Evolutionary conservation across 116 monocot genomes (phyloP).

Genomic region (Posidonia oceanica): DNA sequence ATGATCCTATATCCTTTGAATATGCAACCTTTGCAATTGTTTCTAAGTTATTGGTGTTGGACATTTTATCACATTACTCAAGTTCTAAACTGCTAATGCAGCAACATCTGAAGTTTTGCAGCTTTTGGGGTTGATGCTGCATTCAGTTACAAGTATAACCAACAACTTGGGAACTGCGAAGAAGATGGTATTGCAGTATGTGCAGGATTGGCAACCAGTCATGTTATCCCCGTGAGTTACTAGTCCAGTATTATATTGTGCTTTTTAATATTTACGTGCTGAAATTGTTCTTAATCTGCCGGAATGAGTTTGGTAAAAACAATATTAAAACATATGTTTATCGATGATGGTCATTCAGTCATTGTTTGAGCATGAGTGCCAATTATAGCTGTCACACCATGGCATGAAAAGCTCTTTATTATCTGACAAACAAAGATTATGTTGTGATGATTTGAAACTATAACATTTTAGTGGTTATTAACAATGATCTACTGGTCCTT

Average conservation of each 20-base stretch:
- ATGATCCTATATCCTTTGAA: background rate
- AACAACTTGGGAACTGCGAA: constrained; percentile 63
- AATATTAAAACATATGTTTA: too few species aligned
- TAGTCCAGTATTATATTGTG: background rate
- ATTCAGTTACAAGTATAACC: constrained; percentile 92
- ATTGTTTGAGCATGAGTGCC: too few species aligned
- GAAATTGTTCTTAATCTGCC: background rate
- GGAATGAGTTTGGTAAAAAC: too few species aligned
- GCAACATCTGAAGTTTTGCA: constrained; percentile 15
- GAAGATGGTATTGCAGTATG: constrained; percentile 84
- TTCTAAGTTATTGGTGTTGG: background rate
- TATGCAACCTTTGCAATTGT: background rate
- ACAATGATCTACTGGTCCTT: too few species aligned
- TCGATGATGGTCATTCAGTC: too few species aligned
- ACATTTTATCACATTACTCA: too few species aligned
- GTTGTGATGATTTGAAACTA: too few species aligned
- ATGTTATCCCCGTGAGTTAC: constrained; percentile 77
- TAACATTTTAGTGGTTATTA: too few species aligned
- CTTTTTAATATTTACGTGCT: background rate
- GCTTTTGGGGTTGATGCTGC: constrained; percentile 93
- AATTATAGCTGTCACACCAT: too few species aligned
- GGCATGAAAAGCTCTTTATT: too few species aligned
- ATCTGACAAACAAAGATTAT: too few species aligned
- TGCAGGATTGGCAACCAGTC: constrained; percentile 57
- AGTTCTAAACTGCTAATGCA: background rate